phyloP scores from a whole-genome alignment of 1,139 yeast species.

The Pichia sp. region DNA sequence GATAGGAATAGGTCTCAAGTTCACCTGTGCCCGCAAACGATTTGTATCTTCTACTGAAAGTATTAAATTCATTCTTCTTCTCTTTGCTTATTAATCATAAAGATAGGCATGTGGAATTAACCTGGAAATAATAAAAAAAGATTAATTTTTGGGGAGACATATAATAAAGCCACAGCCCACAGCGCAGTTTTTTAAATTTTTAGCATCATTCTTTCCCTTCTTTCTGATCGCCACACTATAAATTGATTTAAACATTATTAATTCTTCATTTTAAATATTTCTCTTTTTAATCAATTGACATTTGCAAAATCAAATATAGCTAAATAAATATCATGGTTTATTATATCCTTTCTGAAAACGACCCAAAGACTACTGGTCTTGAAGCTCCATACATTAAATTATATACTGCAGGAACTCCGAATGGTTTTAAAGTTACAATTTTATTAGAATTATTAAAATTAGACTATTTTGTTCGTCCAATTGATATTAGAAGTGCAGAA shows the following conservation, averaged over 20 bases:
- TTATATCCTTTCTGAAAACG: slow-evolving; percentile 29
- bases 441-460: slow-evolving; percentile 43
- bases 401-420: slow-evolving; percentile 49
- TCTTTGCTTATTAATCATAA: no score
- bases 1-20: slow-evolving; percentile 20
- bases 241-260: no score
- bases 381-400: slow-evolving; percentile 36
- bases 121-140: no score
- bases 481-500: slow-evolving; percentile 37
- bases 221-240: no score
- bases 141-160: no score
- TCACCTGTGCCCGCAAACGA: slow-evolving; percentile 20
- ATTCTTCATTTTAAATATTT: no score
- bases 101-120: no score
- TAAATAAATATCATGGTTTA: slow-evolving; percentile 18
- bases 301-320: not conserved
- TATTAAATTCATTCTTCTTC: slow-evolving; percentile 13
- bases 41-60: slow-evolving; percentile 19
- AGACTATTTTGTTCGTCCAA: slow-evolving; percentile 39
- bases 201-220: no score
- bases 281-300: not conserved
- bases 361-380: slow-evolving; percentile 28
- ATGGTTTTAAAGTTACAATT: slow-evolving; percentile 48
- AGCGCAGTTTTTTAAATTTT: no score
- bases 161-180: no score